These are phyloP conservation scores for Aspergillus brasiliensis DNA, from an alignment of 2,329 filamentous ascomycete species.

Conservation along the genomic window DNA sequence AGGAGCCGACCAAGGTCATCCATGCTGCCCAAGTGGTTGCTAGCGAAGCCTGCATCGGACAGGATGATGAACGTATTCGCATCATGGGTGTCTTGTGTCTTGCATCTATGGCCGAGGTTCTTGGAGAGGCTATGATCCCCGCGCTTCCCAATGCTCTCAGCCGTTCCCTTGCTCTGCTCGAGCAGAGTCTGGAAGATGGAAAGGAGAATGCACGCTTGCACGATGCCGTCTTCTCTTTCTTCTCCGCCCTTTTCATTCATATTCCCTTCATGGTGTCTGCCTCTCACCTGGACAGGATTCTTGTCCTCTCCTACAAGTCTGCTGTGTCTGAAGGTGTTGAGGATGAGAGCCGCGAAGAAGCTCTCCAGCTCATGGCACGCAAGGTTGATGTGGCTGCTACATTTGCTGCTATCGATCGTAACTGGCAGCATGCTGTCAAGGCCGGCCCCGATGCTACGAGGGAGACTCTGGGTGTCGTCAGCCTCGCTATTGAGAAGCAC, in stretches of 20 bases:
- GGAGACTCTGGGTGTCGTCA: constrained; percentile 71
- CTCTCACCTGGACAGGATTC: constrained; percentile 69
- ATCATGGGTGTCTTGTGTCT: constrained; percentile 87
- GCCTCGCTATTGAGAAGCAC: constrained; percentile 72
- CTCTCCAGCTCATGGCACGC: constrained; percentile 73
- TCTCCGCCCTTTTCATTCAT: constrained; percentile 77
- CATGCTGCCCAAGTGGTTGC: constrained; percentile 76
- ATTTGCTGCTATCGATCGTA: constrained; percentile 70
- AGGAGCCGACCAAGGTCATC: constrained; percentile 75
- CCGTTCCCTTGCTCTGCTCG: constrained; percentile 70
- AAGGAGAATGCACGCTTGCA: constrained; percentile 67
- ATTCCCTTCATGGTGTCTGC: constrained; percentile 87
- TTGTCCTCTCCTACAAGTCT: constrained; percentile 72
- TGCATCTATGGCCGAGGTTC: constrained; percentile 83
- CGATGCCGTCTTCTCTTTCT: constrained; percentile 77
- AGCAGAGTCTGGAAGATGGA: constrained; percentile 59
- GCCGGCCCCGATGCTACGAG: constrained; percentile 65
- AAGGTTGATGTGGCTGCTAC: constrained; percentile 76
- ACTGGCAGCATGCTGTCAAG: constrained; percentile 67
- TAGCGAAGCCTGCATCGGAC: constrained; percentile 73
- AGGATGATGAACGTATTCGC: constrained; percentile 70
- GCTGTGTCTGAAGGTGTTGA: constrained; percentile 64
- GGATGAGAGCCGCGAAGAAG: constrained; percentile 66
- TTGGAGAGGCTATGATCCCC: constrained; percentile 82
- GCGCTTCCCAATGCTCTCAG: constrained; percentile 76